Evolutionary conservation across 2,329 filamentous ascomycete species (phyloP).

Genomic region (Alternaria sp.): DNA sequence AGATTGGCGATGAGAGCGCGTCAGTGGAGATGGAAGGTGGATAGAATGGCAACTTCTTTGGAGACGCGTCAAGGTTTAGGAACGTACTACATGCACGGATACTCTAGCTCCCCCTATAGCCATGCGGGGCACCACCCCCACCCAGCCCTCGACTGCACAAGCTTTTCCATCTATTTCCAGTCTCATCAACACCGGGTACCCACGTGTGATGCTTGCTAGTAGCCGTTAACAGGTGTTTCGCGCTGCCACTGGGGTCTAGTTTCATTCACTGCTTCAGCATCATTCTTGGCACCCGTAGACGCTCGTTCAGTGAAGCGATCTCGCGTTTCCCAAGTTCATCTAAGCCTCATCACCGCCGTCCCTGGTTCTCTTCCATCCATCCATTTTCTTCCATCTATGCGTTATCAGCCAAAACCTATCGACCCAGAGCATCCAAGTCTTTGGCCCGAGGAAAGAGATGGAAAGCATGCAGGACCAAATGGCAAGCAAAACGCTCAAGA

Average conservation of each 20-base stretch:
- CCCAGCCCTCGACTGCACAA: constrained; percentile 19
- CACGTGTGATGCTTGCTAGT: not conserved
- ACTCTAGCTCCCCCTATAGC: constrained; percentile 37
- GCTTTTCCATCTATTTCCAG: constrained; percentile 9
- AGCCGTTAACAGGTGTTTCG: constrained; percentile 9
- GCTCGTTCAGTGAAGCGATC: constrained; percentile 18
- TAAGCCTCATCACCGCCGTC: constrained; percentile 26
- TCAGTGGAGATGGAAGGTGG: constrained; percentile 29
- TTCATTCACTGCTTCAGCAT: constrained; percentile 24
- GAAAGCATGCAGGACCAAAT: constrained; percentile 13
- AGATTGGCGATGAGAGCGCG: constrained; percentile 39
- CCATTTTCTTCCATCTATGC: constrained; percentile 22
- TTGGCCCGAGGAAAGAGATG: constrained; percentile 4
- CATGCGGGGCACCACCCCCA: constrained; percentile 37
- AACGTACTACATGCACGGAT: constrained; percentile 28
- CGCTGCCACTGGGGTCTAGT: constrained; percentile 1
- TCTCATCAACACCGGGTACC: constrained; percentile 12
- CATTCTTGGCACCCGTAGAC: constrained; percentile 22
- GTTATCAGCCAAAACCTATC: not conserved
- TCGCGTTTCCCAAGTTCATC: constrained; percentile 12
- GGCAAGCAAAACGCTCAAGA: constrained; percentile 30
- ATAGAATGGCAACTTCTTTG: constrained; percentile 35
- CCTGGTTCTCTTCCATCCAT: constrained; percentile 33
- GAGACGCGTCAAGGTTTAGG: constrained; percentile 37
- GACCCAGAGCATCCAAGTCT: not conserved